These are phyloP conservation scores for Cyclotella cryptica DNA, from an alignment of 108 stramenopile species.

Conservation along the genomic window DNA sequence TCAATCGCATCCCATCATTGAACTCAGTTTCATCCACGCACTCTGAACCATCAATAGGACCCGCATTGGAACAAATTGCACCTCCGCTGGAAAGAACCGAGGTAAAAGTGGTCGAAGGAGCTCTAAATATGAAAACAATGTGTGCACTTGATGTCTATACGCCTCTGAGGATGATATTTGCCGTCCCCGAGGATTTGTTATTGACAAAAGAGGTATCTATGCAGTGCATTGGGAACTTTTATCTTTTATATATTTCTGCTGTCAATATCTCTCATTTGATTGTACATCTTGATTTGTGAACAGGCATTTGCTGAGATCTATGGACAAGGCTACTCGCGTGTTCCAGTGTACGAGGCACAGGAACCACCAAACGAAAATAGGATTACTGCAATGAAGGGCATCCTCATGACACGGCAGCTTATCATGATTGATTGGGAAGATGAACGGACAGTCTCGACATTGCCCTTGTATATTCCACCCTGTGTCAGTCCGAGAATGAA, in stretches of 20 bases:
- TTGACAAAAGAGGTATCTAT: constrained; percentile 47
- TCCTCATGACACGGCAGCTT: constrained; percentile 68
- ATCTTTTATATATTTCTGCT: background rate
- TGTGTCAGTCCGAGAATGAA: constrained; percentile 65
- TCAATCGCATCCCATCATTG: constrained; percentile 5
- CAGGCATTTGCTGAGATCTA: constrained; percentile 63
- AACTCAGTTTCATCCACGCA: constrained; percentile 7
- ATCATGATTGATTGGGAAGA: constrained; percentile 75
- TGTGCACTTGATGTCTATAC: constrained; percentile 72
- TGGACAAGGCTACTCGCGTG: constrained; percentile 60
- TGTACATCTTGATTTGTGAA: background rate
- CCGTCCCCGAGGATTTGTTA: constrained; percentile 52
- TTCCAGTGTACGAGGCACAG: constrained; percentile 66
- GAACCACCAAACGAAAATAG: constrained; percentile 24
- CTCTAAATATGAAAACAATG: constrained; percentile 66
- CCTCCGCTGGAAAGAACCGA: constrained; percentile 56
- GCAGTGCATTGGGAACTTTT: background rate
- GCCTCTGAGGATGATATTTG: constrained; percentile 54
- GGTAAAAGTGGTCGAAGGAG: constrained; percentile 61
- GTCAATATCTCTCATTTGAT: background rate
- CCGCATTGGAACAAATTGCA: constrained; percentile 42
- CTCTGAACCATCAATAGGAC: background rate
- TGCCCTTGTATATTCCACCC: constrained; percentile 59
- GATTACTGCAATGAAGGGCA: constrained; percentile 49
- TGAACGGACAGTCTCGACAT: constrained; percentile 53